Evolutionary conservation across 2,329 filamentous ascomycete species (phyloP).

Genomic region (Phialophora chinensis): DNA sequence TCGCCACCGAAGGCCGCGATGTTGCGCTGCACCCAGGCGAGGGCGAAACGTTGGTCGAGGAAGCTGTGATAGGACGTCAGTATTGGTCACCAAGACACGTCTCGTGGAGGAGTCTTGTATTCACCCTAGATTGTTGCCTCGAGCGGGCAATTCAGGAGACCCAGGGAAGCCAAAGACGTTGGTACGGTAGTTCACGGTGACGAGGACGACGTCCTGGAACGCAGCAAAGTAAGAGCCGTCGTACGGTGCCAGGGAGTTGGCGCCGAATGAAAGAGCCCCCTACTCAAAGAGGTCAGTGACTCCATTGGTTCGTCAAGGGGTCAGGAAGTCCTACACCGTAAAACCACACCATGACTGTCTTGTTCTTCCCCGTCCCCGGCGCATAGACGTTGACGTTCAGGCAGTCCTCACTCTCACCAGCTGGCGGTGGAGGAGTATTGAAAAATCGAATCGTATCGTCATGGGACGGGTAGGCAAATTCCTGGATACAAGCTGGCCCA

Average conservation of each 20-base stretch:
- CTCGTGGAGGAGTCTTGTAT: constrained; percentile 33
- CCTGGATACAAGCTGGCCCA: constrained; percentile 43
- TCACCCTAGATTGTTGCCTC: constrained; percentile 45
- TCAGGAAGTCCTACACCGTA: constrained; percentile 37
- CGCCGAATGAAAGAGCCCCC: constrained; percentile 47
- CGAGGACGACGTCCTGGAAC: constrained; percentile 46
- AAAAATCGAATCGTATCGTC: constrained; percentile 41
- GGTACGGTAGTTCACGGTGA: constrained; percentile 47
- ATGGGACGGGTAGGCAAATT: constrained; percentile 41
- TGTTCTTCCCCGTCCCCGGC: constrained; percentile 38
- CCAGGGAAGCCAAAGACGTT: constrained; percentile 52
- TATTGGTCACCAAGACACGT: background rate
- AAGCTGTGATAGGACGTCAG: background rate
- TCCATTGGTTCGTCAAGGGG: background rate
- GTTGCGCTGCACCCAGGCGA: constrained; percentile 48
- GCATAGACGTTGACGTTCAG: constrained; percentile 51
- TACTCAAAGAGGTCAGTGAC: background rate
- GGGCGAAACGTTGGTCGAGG: constrained; percentile 42
- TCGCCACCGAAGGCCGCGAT: constrained; percentile 47
- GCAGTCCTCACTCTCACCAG: constrained; percentile 49
- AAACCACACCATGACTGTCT: constrained; percentile 51
- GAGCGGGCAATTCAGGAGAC: constrained; percentile 44
- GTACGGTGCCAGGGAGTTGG: constrained; percentile 41
- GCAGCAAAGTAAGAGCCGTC: constrained; percentile 47
- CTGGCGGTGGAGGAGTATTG: constrained; percentile 38